phyloP scores from a whole-genome alignment of 305 asterid species.

The Solanum hybrid region DNA sequence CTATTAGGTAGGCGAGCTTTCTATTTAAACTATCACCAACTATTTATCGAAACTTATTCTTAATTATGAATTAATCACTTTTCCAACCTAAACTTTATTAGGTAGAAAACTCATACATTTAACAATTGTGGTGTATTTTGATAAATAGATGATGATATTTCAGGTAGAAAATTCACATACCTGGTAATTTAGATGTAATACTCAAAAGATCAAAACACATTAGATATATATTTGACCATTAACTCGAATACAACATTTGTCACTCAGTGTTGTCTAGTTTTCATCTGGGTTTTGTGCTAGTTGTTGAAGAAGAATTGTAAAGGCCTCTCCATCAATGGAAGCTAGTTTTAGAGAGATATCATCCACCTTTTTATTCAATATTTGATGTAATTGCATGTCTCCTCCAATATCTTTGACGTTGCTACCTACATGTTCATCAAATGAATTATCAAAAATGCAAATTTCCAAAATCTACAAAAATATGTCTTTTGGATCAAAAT shows the following conservation, averaged over 20 bases:
- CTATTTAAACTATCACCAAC: not conserved
- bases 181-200: not conserved
- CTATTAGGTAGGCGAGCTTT: too few species aligned
- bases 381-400: constrained; percentile 28
- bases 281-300: not conserved
- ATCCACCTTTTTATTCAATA: constrained; percentile 15
- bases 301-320: not conserved
- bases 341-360: not conserved
- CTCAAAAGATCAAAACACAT: not conserved
- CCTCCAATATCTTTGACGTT: constrained; percentile 18
- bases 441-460: not conserved
- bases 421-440: constrained; percentile 10
- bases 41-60: not conserved
- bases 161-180: not conserved
- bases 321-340: not conserved
- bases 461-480: not conserved
- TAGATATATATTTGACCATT: not conserved
- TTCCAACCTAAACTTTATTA: not conserved
- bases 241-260: not conserved
- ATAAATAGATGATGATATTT: not conserved
- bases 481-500: not conserved
- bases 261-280: not conserved
- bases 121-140: not conserved
- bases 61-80: not conserved
- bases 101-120: not conserved